Evolutionary conservation across 495 filamentous ascomycete genomes (phyloP).

Genomic region (Penicillium ucsense): DNA sequence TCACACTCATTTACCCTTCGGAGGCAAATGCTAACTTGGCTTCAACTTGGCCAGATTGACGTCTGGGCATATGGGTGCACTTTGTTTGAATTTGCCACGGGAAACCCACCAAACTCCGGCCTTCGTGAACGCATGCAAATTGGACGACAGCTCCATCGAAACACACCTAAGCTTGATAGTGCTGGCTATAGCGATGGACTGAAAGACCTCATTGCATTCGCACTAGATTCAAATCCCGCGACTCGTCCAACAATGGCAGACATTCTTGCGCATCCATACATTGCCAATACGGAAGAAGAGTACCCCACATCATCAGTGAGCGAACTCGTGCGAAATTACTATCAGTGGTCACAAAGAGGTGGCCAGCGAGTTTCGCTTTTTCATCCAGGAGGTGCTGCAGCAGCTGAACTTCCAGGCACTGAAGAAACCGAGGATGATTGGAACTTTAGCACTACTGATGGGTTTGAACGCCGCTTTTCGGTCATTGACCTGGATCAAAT

Average conservation of each 20-base stretch:
- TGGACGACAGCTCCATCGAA: conserved; percentile 51
- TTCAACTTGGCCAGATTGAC: conserved; percentile 52
- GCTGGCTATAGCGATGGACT: conserved; percentile 64
- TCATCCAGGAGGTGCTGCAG: conserved; percentile 61
- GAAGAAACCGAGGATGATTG: conserved; percentile 56
- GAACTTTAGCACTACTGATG: conserved; percentile 86
- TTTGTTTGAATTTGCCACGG: conserved; percentile 83
- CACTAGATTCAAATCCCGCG: conserved; percentile 63
- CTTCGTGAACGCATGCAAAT: conserved; percentile 44
- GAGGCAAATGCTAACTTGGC: conserved; percentile 7
- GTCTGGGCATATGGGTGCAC: conserved; percentile 95
- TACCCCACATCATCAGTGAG: conserved; percentile 61
- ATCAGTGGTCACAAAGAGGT: conserved; percentile 75
- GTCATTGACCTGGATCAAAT: conserved; percentile 39
- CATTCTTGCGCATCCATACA: conserved; percentile 37
- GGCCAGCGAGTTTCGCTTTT: conserved; percentile 80
- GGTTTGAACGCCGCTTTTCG: conserved; percentile 57
- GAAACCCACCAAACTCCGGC: conserved; percentile 60
- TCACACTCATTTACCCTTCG: background rate
- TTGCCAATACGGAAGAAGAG: conserved; percentile 47
- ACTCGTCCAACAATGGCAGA: conserved; percentile 58
- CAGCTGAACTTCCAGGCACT: conserved; percentile 38
- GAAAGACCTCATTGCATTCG: conserved; percentile 68
- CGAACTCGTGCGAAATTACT: conserved; percentile 72
- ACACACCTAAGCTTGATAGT: conserved; percentile 58